These are phyloP conservation scores for Manihot esculenta DNA, from an alignment of 441 rosid genomes.

Conservation along the genomic window DNA sequence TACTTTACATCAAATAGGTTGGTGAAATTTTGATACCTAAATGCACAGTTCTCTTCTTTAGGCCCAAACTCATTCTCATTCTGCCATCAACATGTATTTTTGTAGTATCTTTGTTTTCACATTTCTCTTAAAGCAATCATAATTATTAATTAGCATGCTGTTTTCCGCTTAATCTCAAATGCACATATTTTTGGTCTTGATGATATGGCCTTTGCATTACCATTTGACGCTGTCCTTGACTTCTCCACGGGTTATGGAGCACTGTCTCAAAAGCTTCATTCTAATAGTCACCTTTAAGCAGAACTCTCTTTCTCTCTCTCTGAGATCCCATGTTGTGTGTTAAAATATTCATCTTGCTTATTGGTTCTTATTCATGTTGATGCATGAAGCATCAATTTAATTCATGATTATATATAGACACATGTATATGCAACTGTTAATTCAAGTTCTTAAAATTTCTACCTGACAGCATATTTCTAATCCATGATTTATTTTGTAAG, in stretches of 20 bases:
- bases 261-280: neutral
- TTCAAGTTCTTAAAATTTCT: neutral
- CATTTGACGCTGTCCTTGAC: too few relatives aligned
- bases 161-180: neutral
- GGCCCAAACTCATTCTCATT: neutral
- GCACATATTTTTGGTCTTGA: neutral
- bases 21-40: constrained; percentile 23
- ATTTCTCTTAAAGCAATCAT: neutral
- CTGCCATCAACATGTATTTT: too few relatives aligned
- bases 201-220: neutral
- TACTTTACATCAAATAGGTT: constrained; percentile 94
- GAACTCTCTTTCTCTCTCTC: neutral
- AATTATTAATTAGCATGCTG: neutral
- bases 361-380: too few relatives aligned
- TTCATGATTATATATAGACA: too few relatives aligned
- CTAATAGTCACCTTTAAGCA: neutral
- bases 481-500: neutral
- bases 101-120: too few relatives aligned
- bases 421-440: neutral
- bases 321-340: too few relatives aligned
- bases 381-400: too few relatives aligned
- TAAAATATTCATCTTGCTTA: too few relatives aligned
- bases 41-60: constrained; percentile 1
- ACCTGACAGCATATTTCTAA: neutral
- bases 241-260: too few relatives aligned